Percentiles rank a stretch among this genome's conserved stretches.
These are phyloP conservation scores for Colletotrichum endophyticum DNA, from an alignment of 2,329 filamentous ascomycete species.

Conservation along the genomic window DNA sequence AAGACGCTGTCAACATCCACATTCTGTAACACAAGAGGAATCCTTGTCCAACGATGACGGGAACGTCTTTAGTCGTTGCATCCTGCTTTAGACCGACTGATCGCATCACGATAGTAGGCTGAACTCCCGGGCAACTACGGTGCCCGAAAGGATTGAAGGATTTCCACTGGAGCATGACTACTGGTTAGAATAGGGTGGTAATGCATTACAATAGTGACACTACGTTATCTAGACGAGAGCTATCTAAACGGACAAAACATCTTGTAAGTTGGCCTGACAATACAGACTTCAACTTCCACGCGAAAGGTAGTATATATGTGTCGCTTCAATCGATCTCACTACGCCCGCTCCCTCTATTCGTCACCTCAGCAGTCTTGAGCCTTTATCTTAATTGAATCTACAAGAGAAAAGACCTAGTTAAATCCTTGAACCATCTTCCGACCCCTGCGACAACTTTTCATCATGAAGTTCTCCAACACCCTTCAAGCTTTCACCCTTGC, in stretches of 20 bases:
- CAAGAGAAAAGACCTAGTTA: too few species aligned
- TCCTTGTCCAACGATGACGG: too few species aligned
- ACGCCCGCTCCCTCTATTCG: background rate
- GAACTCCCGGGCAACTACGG: background rate
- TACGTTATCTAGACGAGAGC: background rate
- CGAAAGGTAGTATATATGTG: background rate
- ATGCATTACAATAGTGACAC: background rate
- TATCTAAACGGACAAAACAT: background rate
- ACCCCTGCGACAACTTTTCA: background rate
- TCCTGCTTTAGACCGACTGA: background rate
- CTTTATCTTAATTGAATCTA: background rate
- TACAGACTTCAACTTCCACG: background rate
- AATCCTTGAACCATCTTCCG: background rate
- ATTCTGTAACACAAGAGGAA: too few species aligned
- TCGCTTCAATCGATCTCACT: background rate
- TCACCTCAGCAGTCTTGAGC: background rate
- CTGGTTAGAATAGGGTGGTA: background rate
- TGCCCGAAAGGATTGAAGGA: background rate
- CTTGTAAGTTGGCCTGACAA: background rate
- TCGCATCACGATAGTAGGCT: accelerated
- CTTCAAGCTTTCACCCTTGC: background rate
- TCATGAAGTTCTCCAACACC: background rate
- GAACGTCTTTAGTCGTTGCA: background rate
- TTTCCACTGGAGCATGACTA: background rate
- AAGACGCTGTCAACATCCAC: background rate